Conservation (phyloP, 2,329 filamentous ascomycete species). For the Tolypocladium paradoxum region DNA sequence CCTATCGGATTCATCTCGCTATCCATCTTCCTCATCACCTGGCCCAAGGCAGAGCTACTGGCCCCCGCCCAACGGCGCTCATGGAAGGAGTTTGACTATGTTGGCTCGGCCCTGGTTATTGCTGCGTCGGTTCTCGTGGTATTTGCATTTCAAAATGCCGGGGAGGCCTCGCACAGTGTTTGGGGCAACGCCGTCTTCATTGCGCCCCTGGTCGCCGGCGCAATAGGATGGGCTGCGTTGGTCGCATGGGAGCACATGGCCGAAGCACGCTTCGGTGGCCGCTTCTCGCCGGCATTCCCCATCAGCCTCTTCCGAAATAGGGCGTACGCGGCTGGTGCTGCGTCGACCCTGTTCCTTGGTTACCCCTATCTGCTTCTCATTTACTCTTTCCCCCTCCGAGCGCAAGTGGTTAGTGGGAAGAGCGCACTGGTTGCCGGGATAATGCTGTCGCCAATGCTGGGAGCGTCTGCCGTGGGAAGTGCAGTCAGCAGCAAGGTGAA, state of each 20-base stretch:
- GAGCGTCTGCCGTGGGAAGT: slow-evolving; percentile 34
- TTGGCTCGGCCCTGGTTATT: slow-evolving; percentile 43
- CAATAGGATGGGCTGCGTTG: slow-evolving; percentile 16
- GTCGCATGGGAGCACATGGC: slow-evolving; percentile 17
- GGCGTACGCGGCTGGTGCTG: slow-evolving; percentile 28
- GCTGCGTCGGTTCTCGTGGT: slow-evolving; percentile 43
- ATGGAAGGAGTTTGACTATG: slow-evolving; percentile 41
- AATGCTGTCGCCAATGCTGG: slow-evolving; percentile 43
- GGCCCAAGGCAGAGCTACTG: slow-evolving; percentile 34
- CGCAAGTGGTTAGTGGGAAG: slow-evolving; percentile 39
- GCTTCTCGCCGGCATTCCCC: slow-evolving; percentile 32
- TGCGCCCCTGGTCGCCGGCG: slow-evolving; percentile 17
- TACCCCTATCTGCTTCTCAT: slow-evolving; percentile 39
- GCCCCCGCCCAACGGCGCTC: slow-evolving; percentile 24
- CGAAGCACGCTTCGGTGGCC: slow-evolving; percentile 14
- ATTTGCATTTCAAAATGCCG: slow-evolving; percentile 45
- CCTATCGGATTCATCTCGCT: slow-evolving; percentile 38
- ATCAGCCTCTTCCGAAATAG: slow-evolving; percentile 35
- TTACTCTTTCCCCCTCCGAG: slow-evolving; percentile 37
- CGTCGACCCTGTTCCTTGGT: slow-evolving; percentile 37
- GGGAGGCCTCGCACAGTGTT: slow-evolving; percentile 17
- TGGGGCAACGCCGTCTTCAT: slow-evolving; percentile 32
- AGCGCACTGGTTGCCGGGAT: slow-evolving; percentile 34
- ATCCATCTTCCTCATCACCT: slow-evolving; percentile 34
- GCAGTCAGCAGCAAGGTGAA: slow-evolving; percentile 31